Base-by-base conservation (phyloP, 202 grass and related monocot genomes). In the Setaria italica region DNA sequence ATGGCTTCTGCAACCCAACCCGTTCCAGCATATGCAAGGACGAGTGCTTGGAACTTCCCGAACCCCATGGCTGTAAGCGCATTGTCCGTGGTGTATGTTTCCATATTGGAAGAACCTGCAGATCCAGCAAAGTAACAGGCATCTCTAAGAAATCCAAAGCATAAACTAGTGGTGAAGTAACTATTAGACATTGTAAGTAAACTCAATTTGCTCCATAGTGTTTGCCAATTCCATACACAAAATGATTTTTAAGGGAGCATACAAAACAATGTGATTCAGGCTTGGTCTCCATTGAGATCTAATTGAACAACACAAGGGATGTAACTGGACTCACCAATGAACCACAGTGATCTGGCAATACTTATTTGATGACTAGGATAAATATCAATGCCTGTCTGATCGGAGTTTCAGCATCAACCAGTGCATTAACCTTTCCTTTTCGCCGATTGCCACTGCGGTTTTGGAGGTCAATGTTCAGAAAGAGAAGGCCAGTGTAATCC, bases 11-110 rank as follows among this genome's bases (percentile, higher is more conserved):
- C 79, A 70, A 87, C 69, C 92, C 82, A 97, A 45, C 90, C 92
- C 80, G 91, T 94, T 33, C 95, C 92, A 7, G 92, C 88, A 76
- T 97, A 97, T 17, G 51, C 87, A 74, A 97, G 95, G 59, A 97
- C 85, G 16, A 97, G 64, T 43, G 55, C 78, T 69, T 97, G 95
- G 87, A 93, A 91, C 70, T 91, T 97, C 11, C 95, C 95, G 56
- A 94, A 97, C 41, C 92, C 90, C 84, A 93, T 70, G 21, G 70
- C 53, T 42, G 87, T 35, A 73, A 97, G 88, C 4, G 90, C 95
- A 15, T 88, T 85, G 78, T 97, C 90, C 1, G 87, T 87, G 4
- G 95, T 94, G 76, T 91, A 97, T 54, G 82, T 90, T 37, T 85
- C 80, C 54, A 83, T 81, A 7, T 39, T 84, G 62, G 64, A 71